Evolutionary conservation across 2,329 filamentous ascomycete species (phyloP).

Genomic region (Trichoderma citrinoviride): DNA sequence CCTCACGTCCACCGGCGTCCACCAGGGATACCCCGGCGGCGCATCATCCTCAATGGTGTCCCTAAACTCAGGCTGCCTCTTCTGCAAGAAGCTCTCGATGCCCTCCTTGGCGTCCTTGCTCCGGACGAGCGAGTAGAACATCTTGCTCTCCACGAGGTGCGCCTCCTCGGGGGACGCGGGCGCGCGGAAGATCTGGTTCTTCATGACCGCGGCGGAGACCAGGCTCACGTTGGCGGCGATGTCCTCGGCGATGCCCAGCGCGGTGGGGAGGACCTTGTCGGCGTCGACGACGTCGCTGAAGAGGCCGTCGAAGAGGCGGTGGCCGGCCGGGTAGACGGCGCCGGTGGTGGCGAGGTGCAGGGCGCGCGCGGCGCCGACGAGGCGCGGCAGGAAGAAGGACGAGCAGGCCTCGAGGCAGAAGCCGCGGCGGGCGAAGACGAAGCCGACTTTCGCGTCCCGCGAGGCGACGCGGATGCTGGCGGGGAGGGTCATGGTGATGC

Average conservation of each 20-base stretch:
- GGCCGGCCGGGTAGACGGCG: slow-evolving; percentile 51
- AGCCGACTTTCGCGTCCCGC: slow-evolving; percentile 63
- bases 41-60: slow-evolving; percentile 59
- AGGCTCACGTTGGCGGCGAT: slow-evolving; percentile 64
- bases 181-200: slow-evolving; percentile 66
- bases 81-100: slow-evolving; percentile 66
- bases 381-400: slow-evolving; percentile 68
- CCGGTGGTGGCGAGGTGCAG: slow-evolving; percentile 67
- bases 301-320: slow-evolving; percentile 55
- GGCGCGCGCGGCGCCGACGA: slow-evolving; percentile 63
- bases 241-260: slow-evolving; percentile 64
- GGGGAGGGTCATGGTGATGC: slow-evolving; percentile 60
- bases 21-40: slow-evolving; percentile 65
- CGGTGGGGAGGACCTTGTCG: slow-evolving; percentile 60
- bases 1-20: slow-evolving; percentile 48
- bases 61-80: slow-evolving; percentile 60
- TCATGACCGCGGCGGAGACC: slow-evolving; percentile 64
- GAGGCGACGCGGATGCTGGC: slow-evolving; percentile 54
- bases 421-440: slow-evolving; percentile 69
- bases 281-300: slow-evolving; percentile 65
- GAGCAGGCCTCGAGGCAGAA: slow-evolving; percentile 70
- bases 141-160: slow-evolving; percentile 65
- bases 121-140: slow-evolving; percentile 61
- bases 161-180: slow-evolving; percentile 62
- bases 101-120: slow-evolving; percentile 63